Base-by-base conservation (phyloP, 2,329 filamentous ascomycete species). In the Orbilia quercus region DNA sequence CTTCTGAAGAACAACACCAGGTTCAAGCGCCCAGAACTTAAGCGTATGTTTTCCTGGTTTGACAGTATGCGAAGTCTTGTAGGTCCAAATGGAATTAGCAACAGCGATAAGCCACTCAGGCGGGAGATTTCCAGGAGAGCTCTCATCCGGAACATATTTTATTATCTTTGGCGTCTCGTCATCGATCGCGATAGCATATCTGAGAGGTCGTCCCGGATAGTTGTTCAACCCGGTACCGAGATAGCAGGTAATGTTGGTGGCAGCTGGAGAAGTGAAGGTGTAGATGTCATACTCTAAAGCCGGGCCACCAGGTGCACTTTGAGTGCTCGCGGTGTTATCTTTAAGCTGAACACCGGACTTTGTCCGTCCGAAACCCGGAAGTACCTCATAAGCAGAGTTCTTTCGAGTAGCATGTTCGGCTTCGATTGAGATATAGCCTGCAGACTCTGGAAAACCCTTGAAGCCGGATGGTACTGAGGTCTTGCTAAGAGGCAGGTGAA, bases 381-480 rank as follows among this genome's bases (percentile, higher is more conserved):
- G 82, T 1, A 83, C 64, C 36, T 76, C 59, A 51, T 77, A 78
- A 75, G 60, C 81, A 64, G 72, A 84, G 79, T 76, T 81, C 78
- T 78, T 85, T 80, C 79, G 83, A 1, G 79, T 78, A 44, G 77
- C 84, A 74, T 87, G 83, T 0, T 83, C 81, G 0, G 83, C 86
- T 70, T 87, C 84, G 50, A 88, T 86, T 11, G 85, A 80, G 20
- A 88, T 80, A 59, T 84, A 81, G n/a, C 82, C 81, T 76, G 89
- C 87, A 0, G 84, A 84, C 79, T 90, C 88, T 48, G 89, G 82
- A 74, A 88, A 90, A 2, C 88, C 88, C 6, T 80, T 82, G 79
- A 89, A 90, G 60, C 81, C 82, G 1, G 80, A 77, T 0, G 87
- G 84, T 0, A 86, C 77, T 1, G 79, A 77, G 4, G 83, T 83